Base-by-base conservation (phyloP, 139 green algal species). In the Zygnema circumcarinatum region DNA sequence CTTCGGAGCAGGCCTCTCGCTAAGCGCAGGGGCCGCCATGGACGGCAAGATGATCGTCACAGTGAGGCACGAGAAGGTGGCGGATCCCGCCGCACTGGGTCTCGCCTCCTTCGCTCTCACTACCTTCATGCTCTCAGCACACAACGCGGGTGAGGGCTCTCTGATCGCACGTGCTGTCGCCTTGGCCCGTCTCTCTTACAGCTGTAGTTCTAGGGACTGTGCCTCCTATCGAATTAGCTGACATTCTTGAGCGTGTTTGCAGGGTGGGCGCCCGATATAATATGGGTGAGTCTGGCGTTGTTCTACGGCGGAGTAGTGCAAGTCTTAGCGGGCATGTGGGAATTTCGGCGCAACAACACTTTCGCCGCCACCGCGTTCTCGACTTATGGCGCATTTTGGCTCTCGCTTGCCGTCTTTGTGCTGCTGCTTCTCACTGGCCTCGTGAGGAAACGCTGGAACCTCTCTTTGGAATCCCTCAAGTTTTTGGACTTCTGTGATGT, bases 371-470 rank as follows among this genome's bases (percentile, higher is more conserved):
- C 80, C n/a, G 80, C 41, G 7, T 86, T 86, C 80, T 69, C 25
- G 25, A 62, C 41, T 16, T 86, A 86, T n/a, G 80, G 80, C n/a
- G 80, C 21, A 54, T 86, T 86, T n/a, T 86, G 80, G 80, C 29
- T 83, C 16, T 83, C 54, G 54, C 54, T 72, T 29, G 54, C 25
- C 54, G 25, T 72, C 54, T 72, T 72, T 72, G 54, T 72, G 25
- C 25, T 72, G 25, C 29, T 72, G 25, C 25, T 33, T 29, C 29
- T 72, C 25, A 72, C 54, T 25, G 54, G 54, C 54, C 25, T 72
- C 25, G 54, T 72, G n/a, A n/a, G n/a, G n/a, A n/a, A n/a, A n/a
- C n/a, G n/a, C n/a, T n/a, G n/a, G n/a, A n/a, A n/a, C n/a, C n/a
- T n/a, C n/a, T n/a, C n/a, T n/a, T n/a, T n/a, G n/a, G n/a, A n/a